Evolutionary conservation across 2,329 filamentous ascomycete species (phyloP), one percentile per base, ranked within the genome.

Genomic region (Nemania sp.): DNA sequence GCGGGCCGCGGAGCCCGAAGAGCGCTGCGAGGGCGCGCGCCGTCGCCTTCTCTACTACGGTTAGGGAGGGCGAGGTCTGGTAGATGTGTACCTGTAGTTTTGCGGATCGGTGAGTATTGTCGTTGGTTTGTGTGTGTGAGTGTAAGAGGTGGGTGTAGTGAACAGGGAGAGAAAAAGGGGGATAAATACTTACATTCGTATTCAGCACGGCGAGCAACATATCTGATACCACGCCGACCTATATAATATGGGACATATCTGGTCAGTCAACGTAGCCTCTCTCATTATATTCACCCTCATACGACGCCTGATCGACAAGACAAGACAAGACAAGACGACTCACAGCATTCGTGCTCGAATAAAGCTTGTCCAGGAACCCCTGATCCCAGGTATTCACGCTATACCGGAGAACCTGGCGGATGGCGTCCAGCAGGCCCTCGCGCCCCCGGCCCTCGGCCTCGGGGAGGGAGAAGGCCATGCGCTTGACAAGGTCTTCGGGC

Each of bases 301-400:
- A 35, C 7, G 13, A 35, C 34, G 7, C 7, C 34, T 13, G n/a
- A n/a, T n/a, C 25, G 25, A 7, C 25, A 7, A 29, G 25, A 29
- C 7, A 7, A 29, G 25, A 3, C 25, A 11, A 39, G 15, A n/a
- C 4, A 39, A 2, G 17, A 34, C 9, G 12, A 76, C 83, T 62
- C 72, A 89, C 88, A 43, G 94, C 89, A 72, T 95, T 95, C 40
- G 91, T 96, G 65, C 89, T 89, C n/a, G 90, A 87, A 75, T 97
- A 98, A 17, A 98, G 81, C 78, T 99, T 98, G 77, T 97, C 93
- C 71, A 98, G 78, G 76, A 98, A 99, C 11, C 94, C 94, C 76
- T 97, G 93, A 71, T 96, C 90, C 91, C 93, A 98, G n/a, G 94
- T 97, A 77, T 99, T 99, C 72, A 98, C 94, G 71, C 90, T 95